Evolutionary conservation across 352 stramenopile species (phyloP).

Genomic region (Thraustochytrium striatum): DNA sequence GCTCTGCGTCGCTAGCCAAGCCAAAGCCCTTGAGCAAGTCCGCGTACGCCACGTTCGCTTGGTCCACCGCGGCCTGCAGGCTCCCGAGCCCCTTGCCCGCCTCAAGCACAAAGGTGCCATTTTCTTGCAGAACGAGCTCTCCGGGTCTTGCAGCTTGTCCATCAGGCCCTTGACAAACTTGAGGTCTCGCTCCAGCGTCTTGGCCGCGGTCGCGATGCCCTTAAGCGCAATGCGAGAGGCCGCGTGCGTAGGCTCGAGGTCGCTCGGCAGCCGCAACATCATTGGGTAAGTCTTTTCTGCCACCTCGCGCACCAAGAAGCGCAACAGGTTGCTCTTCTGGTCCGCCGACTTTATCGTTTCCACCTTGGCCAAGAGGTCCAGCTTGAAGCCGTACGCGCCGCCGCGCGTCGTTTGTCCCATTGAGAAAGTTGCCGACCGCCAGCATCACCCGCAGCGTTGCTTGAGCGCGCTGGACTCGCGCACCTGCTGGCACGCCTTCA

Average conservation of each 20-base stretch:
- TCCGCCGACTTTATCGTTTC: conserved; percentile 66
- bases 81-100: neutral
- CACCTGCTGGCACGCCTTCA: conserved; percentile 78
- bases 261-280: conserved; percentile 27
- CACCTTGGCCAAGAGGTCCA: conserved; percentile 80
- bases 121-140: neutral
- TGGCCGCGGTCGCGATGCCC: neutral
- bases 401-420: conserved; percentile 75
- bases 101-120: neutral
- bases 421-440: conserved; percentile 83
- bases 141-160: neutral
- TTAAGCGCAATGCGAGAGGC: conserved; percentile 26
- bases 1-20: conserved; percentile 8
- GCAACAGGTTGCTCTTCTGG: conserved; percentile 51
- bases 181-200: neutral
- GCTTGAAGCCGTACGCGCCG: conserved; percentile 81
- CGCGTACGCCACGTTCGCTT: neutral
- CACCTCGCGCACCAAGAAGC: conserved; percentile 50
- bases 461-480: conserved; percentile 76
- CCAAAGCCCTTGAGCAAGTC: conserved; percentile 1
- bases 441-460: conserved; percentile 77
- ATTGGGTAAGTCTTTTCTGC: conserved; percentile 13
- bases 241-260: conserved; percentile 31
- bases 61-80: neutral
- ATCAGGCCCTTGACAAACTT: conserved; percentile 27